phyloP scores from a whole-genome alignment of 2,329 filamentous ascomycete species.

The Beauveria brongniartii region DNA sequence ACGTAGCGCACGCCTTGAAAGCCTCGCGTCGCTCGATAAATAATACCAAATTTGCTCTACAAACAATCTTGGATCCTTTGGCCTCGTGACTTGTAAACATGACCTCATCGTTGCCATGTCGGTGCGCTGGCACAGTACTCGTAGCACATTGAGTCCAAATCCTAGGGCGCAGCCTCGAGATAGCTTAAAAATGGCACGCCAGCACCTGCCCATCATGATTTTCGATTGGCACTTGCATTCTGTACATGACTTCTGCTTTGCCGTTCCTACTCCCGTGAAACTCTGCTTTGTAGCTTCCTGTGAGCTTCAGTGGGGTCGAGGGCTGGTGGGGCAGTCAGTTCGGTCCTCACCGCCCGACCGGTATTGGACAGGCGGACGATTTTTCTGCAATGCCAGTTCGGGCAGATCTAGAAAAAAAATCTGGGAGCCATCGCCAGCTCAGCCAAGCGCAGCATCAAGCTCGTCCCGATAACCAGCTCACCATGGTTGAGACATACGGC shows the following conservation, averaged over 20 bases:
- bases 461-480: conserved; percentile 7
- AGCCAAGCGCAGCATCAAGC: conserved; percentile 11
- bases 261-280: neutral
- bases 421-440: conserved; percentile 20
- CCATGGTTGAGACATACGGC: conserved; percentile 31
- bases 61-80: neutral
- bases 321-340: conserved; percentile 2
- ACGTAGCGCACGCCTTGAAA: conserved; percentile 7
- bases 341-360: conserved; percentile 15
- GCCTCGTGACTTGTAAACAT: conserved; percentile 7
- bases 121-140: neutral
- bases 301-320: conserved; percentile 3
- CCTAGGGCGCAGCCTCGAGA: neutral
- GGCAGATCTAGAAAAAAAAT: conserved; percentile 22
- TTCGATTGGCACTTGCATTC: too few species aligned
- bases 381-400: conserved; percentile 16
- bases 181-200: neutral
- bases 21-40: conserved; percentile 11
- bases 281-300: neutral
- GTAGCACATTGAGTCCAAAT: too few species aligned
- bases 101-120: neutral
- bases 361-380: conserved; percentile 14
- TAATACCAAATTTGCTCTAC: conserved; percentile 11
- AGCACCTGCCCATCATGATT: too few species aligned
- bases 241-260: neutral